A percentile compares a stretch with the other conserved stretches of the same genome.
These are phyloP conservation scores for Ogataea paradorogensis DNA, from an alignment of 805 yeast genomes.

Conservation along the genomic window DNA sequence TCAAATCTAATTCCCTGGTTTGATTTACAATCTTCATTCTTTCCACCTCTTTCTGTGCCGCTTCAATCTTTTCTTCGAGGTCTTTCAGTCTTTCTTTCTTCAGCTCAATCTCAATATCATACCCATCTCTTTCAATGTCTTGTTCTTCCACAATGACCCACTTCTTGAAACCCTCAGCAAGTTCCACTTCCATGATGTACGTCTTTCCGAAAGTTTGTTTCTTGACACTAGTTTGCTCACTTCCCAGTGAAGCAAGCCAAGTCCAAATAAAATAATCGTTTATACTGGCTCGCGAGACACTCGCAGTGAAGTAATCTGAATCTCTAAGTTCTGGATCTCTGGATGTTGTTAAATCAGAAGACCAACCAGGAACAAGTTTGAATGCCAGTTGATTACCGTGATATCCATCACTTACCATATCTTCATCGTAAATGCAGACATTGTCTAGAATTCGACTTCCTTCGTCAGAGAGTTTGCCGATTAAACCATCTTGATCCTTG, in stretches of 20 bases:
- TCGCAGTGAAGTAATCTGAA: slow-evolving; percentile 38
- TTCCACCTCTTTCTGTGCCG: slow-evolving; percentile 29
- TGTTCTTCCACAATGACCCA: slow-evolving; percentile 78
- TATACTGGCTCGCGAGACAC: slow-evolving; percentile 61
- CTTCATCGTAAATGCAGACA: slow-evolving; percentile 34
- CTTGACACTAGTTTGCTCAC: slow-evolving; percentile 64
- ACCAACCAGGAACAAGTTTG: slow-evolving; percentile 36
- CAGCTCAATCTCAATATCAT: slow-evolving; percentile 35
- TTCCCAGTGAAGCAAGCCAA: slow-evolving; percentile 75
- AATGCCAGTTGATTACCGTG: slow-evolving; percentile 26
- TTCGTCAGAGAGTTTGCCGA: slow-evolving; percentile 68
- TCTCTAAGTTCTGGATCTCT: slow-evolving; percentile 21
- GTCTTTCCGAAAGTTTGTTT: slow-evolving; percentile 78
- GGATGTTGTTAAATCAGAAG: slow-evolving; percentile 30
- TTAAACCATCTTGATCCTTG: slow-evolving; percentile 51
- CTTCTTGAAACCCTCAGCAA: slow-evolving; percentile 69
- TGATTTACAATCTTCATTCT: slow-evolving; percentile 15
- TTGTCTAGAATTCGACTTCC: slow-evolving; percentile 56
- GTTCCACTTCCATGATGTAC: slow-evolving; percentile 74
- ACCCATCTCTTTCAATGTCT: slow-evolving; percentile 39
- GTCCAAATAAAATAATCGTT: slow-evolving; percentile 92
- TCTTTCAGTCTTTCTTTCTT: slow-evolving; percentile 33
- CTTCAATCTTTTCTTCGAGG: slow-evolving; percentile 27
- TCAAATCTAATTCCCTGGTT: slow-evolving; percentile 10
- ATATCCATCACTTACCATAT: slow-evolving; percentile 39